Evolutionary conservation across 2,329 filamentous ascomycete species (phyloP).

Genomic region (Pseudogymnoascus sp.): DNA sequence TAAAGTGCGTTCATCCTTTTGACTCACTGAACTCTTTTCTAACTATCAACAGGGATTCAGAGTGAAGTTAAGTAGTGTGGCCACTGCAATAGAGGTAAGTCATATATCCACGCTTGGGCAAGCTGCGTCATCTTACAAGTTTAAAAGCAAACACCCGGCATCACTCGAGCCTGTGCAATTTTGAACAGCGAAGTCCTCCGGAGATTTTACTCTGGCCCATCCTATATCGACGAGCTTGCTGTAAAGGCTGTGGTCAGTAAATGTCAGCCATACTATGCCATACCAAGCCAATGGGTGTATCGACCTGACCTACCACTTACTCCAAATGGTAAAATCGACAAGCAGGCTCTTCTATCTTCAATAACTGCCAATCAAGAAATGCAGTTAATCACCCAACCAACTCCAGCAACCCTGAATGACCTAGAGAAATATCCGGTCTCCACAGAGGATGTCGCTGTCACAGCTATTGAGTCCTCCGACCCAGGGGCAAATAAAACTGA

Average conservation of each 20-base stretch:
- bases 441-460: neutral
- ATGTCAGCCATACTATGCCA: constrained; percentile 46
- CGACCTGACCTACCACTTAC: constrained; percentile 41
- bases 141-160: constrained; percentile 25
- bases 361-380: neutral
- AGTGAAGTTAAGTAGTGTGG: constrained; percentile 50
- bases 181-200: constrained; percentile 40
- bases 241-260: constrained; percentile 14
- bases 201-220: constrained; percentile 37
- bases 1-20: constrained; percentile 31
- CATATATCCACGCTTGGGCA: neutral
- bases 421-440: neutral
- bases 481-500: neutral
- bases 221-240: constrained; percentile 24
- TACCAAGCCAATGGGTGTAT: constrained; percentile 38
- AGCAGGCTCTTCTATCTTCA: constrained; percentile 31
- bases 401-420: neutral
- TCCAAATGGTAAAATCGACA: constrained; percentile 48
- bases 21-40: neutral
- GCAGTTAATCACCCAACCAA: neutral
- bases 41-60: constrained; percentile 40
- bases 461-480: neutral
- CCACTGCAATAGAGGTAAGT: constrained; percentile 39
- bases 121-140: neutral
- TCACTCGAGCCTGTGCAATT: constrained; percentile 40